Conservation (phyloP, 2,329 filamentous ascomycete genomes). For the Nothophaeocryptopus gaeumannii region DNA sequence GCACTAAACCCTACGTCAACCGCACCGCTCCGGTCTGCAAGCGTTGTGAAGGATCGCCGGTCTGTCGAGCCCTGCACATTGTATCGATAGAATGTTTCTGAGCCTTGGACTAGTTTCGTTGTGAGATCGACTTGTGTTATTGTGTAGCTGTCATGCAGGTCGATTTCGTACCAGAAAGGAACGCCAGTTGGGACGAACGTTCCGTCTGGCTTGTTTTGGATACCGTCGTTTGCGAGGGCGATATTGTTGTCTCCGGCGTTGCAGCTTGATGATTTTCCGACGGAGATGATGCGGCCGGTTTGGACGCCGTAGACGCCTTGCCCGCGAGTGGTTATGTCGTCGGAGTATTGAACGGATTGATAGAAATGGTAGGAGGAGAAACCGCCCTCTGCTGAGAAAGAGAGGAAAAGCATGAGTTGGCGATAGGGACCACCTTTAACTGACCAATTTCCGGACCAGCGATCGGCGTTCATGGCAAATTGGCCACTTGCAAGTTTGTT, state of each 20-base stretch:
- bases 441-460: conserved; percentile 22
- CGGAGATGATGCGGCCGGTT: conserved; percentile 20
- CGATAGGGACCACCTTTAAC: conserved; percentile 16
- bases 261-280: conserved; percentile 14
- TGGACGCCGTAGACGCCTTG: conserved; percentile 24
- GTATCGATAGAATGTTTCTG: conserved; percentile 24
- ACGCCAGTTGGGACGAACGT: conserved; percentile 18
- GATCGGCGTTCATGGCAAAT: conserved; percentile 18
- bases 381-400: conserved; percentile 6
- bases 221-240: conserved; percentile 18
- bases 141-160: conserved; percentile 13
- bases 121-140: conserved; percentile 21
- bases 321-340: conserved; percentile 14
- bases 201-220: conserved; percentile 8
- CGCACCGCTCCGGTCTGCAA: conserved; percentile 11
- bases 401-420: conserved; percentile 21
- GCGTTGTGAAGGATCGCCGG: conserved; percentile 6
- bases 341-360: conserved; percentile 16
- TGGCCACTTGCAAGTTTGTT: conserved; percentile 8
- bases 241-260: conserved; percentile 13
- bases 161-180: conserved; percentile 24
- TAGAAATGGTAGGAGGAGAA: conserved; percentile 23
- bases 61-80: conserved; percentile 20
- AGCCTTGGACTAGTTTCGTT: conserved; percentile 19
- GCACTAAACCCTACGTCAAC: conserved; percentile 13